These are phyloP conservation scores for Plicaturopsis crispa DNA, from an alignment of 768 basidiomycete genomes.

Conservation along the genomic window DNA sequence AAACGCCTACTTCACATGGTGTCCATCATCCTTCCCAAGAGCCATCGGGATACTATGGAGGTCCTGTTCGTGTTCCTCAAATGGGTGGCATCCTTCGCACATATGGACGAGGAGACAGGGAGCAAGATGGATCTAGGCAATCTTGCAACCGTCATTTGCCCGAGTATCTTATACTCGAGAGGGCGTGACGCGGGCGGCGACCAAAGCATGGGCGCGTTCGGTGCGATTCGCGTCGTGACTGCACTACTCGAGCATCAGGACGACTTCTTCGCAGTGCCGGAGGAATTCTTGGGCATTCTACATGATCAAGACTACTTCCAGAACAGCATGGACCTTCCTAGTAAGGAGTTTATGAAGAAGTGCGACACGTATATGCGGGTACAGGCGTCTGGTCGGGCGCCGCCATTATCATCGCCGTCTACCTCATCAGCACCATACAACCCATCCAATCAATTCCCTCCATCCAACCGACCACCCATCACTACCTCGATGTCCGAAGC, in stretches of 20 bases:
- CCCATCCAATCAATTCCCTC: slow-evolving; percentile 25
- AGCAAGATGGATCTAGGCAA: slow-evolving; percentile 98
- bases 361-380: slow-evolving; percentile 84
- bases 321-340: slow-evolving; percentile 81
- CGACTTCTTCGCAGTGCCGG: slow-evolving; percentile 90
- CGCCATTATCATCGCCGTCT: slow-evolving; percentile 28
- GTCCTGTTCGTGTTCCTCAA: slow-evolving; percentile 97
- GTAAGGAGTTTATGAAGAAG: slow-evolving; percentile 94
- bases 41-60: slow-evolving; percentile 95
- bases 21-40: slow-evolving; percentile 81
- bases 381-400: slow-evolving; percentile 53
- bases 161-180: slow-evolving; percentile 92
- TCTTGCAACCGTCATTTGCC: slow-evolving; percentile 93
- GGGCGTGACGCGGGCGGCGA: slow-evolving; percentile 82
- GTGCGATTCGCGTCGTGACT: slow-evolving; percentile 79
- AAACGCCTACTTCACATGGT: slow-evolving; percentile 80
- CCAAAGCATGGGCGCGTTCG: slow-evolving; percentile 77
- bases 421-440: slow-evolving; percentile 32
- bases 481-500: slow-evolving; percentile 29
- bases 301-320: slow-evolving; percentile 90
- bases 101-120: slow-evolving; percentile 94
- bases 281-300: slow-evolving; percentile 80
- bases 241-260: slow-evolving; percentile 89
- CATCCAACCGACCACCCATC: slow-evolving; percentile 34
- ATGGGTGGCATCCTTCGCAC: slow-evolving; percentile 99